These are phyloP conservation scores for Aegilops bicornis DNA, from an alignment of 176 grass and related monocot genomes.

Conservation along the genomic window DNA sequence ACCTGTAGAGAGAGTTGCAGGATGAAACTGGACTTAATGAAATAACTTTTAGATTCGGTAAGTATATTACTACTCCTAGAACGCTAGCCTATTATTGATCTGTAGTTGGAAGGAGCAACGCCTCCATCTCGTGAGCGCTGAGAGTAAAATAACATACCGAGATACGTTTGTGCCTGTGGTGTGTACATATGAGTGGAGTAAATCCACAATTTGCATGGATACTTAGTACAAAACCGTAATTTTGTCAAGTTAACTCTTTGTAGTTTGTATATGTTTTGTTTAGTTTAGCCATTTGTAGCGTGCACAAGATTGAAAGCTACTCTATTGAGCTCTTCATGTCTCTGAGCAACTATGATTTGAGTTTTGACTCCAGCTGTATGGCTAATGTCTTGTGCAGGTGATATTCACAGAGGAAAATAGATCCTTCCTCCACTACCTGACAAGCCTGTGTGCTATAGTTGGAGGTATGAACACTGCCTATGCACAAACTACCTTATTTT, in stretches of 20 bases:
- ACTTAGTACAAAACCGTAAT: background rate
- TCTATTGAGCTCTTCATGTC: background rate
- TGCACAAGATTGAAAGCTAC: constrained; percentile 6
- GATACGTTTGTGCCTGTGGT: background rate
- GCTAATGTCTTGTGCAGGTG: constrained; percentile 59
- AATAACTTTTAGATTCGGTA: background rate
- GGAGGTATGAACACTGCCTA: constrained; percentile 58
- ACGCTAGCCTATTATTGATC: background rate
- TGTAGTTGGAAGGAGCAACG: background rate
- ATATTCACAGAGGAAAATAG: constrained; percentile 86
- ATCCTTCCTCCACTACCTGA: constrained; percentile 85
- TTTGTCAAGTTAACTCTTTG: background rate
- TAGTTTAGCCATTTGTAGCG: background rate
- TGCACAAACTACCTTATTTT: background rate
- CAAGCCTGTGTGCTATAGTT: constrained; percentile 89
- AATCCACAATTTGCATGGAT: background rate
- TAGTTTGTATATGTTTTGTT: background rate
- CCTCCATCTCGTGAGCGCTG: background rate
- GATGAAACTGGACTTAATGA: background rate
- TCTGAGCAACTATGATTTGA: background rate
- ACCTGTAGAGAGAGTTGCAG: constrained; percentile 1
- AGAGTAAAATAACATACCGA: background rate
- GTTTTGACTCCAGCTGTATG: background rate
- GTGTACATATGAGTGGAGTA: background rate
- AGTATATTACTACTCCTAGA: background rate